Evolutionary conservation across 768 basidiomycete genomes (phyloP).

Genomic region (Tricholoma flavovirens): DNA sequence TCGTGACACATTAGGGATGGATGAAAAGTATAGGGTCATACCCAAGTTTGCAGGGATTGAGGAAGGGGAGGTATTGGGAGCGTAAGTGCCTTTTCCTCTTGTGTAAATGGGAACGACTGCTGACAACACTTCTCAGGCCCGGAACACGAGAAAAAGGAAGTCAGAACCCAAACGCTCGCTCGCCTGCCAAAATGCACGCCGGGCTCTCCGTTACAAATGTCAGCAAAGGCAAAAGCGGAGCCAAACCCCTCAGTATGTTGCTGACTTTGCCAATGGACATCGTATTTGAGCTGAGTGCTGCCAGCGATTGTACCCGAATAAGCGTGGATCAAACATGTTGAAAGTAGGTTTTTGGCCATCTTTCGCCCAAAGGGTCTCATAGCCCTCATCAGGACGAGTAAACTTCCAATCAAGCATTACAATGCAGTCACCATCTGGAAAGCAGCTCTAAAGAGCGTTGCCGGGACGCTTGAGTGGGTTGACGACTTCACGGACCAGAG

Average conservation of each 20-base stretch:
- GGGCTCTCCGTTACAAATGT: background rate
- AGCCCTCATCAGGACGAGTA: conserved; percentile 17
- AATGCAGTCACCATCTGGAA: conserved; percentile 22
- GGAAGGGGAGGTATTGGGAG: too few species aligned
- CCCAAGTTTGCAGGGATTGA: too few species aligned
- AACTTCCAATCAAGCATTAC: conserved; percentile 15
- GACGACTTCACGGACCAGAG: conserved; percentile 19
- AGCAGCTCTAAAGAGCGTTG: conserved; percentile 9
- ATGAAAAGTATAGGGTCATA: too few species aligned
- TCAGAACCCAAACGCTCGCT: background rate
- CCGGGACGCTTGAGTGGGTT: conserved; percentile 17
- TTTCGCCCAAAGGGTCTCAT: conserved; percentile 22
- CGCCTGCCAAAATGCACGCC: background rate
- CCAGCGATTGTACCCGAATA: background rate
- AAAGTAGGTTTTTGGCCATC: conserved; percentile 19
- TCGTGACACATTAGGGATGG: too few species aligned
- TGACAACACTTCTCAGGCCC: background rate
- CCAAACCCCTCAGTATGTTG: conserved; percentile 6
- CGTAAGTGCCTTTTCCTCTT: background rate
- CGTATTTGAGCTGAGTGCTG: conserved; percentile 19
- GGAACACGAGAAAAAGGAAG: background rate
- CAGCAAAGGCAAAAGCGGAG: background rate
- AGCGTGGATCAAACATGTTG: too few species aligned
- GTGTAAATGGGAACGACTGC: background rate
- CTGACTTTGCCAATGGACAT: conserved; percentile 24